These are phyloP conservation scores for Sporothrix mexicana DNA, from an alignment of 2,329 filamentous ascomycete genomes.

Conservation along the genomic window DNA sequence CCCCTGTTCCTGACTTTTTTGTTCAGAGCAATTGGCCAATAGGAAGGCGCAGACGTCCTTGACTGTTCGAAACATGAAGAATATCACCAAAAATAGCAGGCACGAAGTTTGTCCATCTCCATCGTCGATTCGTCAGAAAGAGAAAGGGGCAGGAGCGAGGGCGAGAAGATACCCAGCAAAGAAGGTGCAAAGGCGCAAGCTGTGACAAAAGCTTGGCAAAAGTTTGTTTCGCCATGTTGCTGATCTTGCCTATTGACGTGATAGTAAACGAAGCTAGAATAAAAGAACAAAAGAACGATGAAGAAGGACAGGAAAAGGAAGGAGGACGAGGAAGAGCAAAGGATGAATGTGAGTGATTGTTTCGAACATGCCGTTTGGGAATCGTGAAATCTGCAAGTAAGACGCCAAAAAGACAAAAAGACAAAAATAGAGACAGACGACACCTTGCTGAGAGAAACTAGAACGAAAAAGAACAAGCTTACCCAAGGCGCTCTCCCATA, in stretches of 20 bases:
- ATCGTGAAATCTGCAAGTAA: background rate
- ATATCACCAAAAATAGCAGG: slow-evolving; percentile 16
- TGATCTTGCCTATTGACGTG: slow-evolving; percentile 4
- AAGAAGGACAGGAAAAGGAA: background rate
- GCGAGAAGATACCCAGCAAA: background rate
- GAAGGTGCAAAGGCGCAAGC: background rate
- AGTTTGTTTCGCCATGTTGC: background rate
- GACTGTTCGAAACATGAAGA: slow-evolving; percentile 1
- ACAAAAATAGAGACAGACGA: slow-evolving; percentile 8
- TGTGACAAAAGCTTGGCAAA: background rate
- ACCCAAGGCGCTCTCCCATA: too few relatives aligned
- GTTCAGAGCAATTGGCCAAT: slow-evolving; percentile 5
- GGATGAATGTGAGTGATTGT: background rate
- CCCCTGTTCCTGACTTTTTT: background rate
- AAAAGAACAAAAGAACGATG: background rate
- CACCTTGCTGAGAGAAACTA: background rate
- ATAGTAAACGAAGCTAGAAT: background rate
- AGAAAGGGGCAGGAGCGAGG: background rate
- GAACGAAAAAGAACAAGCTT: background rate
- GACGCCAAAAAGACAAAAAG: background rate
- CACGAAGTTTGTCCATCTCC: background rate
- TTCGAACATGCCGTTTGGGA: background rate
- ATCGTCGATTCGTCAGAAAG: too few relatives aligned
- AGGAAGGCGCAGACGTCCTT: background rate
- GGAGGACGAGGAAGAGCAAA: too few relatives aligned